phyloP scores from a whole-genome alignment of 306 rosid genomes.

The Datisca glomerata region DNA sequence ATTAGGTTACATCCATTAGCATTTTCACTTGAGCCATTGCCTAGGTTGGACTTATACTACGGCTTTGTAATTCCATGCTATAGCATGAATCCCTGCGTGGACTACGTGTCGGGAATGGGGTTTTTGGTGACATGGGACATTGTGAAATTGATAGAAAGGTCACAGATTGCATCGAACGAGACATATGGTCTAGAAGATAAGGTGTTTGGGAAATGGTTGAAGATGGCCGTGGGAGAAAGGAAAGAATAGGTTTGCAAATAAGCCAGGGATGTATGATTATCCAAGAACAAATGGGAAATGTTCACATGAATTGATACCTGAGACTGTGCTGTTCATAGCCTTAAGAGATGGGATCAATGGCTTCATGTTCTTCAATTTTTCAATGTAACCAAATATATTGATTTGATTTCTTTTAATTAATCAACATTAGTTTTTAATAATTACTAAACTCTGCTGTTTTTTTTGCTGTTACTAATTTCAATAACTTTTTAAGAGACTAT shows the following conservation, averaged over 20 bases:
- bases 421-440: no score
- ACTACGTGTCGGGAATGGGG: slow-evolving; percentile 23
- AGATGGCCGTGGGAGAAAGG: slow-evolving; percentile 15
- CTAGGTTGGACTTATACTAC: slow-evolving; percentile 16
- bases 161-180: neutral
- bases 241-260: slow-evolving; percentile 10
- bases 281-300: slow-evolving; percentile 18
- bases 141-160: slow-evolving; percentile 20
- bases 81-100: slow-evolving; percentile 12
- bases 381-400: no score
- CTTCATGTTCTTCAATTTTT: slow-evolving; percentile 13
- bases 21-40: slow-evolving; percentile 12
- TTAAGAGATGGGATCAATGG: slow-evolving; percentile 24
- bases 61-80: slow-evolving; percentile 21
- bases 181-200: slow-evolving; percentile 21
- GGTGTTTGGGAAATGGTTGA: slow-evolving; percentile 21
- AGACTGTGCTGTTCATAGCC: slow-evolving; percentile 22
- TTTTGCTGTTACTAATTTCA: no score
- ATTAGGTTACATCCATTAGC: slow-evolving; percentile 14
- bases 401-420: no score
- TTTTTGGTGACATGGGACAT: slow-evolving; percentile 27
- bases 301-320: slow-evolving; percentile 16
- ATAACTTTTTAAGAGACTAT: no score
- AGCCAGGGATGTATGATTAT: slow-evolving; percentile 22
- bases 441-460: no score